Evolutionary conservation across 176 grass and related monocot genomes (phyloP), one percentile per base, ranked within the genome.

Genomic region (Bonia amplexicaulis): DNA sequence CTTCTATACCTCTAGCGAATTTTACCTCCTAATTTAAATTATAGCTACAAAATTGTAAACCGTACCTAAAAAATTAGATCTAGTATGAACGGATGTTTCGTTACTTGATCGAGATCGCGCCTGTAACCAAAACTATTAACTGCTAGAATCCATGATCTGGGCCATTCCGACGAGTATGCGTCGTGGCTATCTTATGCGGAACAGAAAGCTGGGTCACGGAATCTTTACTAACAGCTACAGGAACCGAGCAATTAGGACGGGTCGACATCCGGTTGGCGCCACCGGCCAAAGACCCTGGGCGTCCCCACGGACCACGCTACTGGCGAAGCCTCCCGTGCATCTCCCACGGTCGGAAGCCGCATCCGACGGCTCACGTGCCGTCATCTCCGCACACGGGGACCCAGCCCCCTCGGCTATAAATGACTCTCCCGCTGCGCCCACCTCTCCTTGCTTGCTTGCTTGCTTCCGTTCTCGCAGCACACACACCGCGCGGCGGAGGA

Each of bases 401-500:
- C 22, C 22, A 14, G 4, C n/a, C n/a, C 42, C 69, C 35, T 3
- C 7, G 25, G 72, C 80, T 93, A 91, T 91, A 91, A 88, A 78
- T 80, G 37, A 1, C 22, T 13, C 31, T 2, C 62, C 4, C 52
- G 42, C 49, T 22, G 74, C 89, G 51, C 14, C 77, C 57, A 69
- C 75, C 65, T 44, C 57, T 14, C 22, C 59, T 54, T 7, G 65
- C 46, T 54, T 25, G 62, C 65, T 55, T 33, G n/a, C n/a, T n/a
- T n/a, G n/a, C n/a, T n/a, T 15, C 5, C 47, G 48, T 71, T 71
- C 65, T 8, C 80, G 65, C 66, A 16, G 20, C 81, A 0, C 12
- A 22, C 68, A 6, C 48, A 39, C 22, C 37, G 1, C 20, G 6
- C 40, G 44, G 25, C 20, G n/a, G 68, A 20, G 44, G 17, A 61